Evolutionary conservation across 2,329 filamentous ascomycete species (phyloP).

Genomic region (Sphaerulina vaccinii): DNA sequence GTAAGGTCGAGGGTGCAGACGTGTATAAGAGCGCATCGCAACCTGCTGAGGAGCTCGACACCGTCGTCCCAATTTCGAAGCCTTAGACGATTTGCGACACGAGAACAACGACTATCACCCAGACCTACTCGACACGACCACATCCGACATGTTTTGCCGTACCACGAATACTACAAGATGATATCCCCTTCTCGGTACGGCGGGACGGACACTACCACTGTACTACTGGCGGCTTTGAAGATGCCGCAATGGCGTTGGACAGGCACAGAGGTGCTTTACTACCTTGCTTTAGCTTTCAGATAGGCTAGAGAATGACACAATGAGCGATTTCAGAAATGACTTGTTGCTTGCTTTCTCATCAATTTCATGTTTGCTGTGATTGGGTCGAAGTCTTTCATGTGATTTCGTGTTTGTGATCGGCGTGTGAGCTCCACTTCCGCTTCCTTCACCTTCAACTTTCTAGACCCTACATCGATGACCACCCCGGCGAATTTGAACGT

Average conservation of each 20-base stretch:
- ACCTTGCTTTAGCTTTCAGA: conserved; percentile 12
- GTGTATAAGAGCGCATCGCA: conserved; percentile 41
- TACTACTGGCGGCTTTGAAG: conserved; percentile 9
- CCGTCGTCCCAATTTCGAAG: conserved; percentile 35
- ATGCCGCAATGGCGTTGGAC: background rate
- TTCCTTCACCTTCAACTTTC: no score
- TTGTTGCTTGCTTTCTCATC: background rate
- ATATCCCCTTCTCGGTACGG: conserved; percentile 19
- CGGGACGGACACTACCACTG: conserved; percentile 6
- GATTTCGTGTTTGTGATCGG: conserved; percentile 5
- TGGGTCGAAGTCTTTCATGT: conserved; percentile 6
- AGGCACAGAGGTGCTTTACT: background rate
- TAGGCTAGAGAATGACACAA: conserved; percentile 12
- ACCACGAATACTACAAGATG: conserved; percentile 17
- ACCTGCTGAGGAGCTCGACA: conserved; percentile 39
- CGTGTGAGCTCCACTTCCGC: no score
- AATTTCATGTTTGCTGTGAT: background rate
- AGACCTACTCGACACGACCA: background rate
- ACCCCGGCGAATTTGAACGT: no score
- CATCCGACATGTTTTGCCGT: conserved; percentile 1
- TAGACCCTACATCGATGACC: no score
- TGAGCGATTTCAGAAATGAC: conserved; percentile 6
- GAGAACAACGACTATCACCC: conserved; percentile 6
- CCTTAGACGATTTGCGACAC: conserved; percentile 29
- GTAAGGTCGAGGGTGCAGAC: conserved; percentile 51